Conservation (phyloP, 202 grass and related monocot genomes). For the Saccharum hybrid region DNA sequence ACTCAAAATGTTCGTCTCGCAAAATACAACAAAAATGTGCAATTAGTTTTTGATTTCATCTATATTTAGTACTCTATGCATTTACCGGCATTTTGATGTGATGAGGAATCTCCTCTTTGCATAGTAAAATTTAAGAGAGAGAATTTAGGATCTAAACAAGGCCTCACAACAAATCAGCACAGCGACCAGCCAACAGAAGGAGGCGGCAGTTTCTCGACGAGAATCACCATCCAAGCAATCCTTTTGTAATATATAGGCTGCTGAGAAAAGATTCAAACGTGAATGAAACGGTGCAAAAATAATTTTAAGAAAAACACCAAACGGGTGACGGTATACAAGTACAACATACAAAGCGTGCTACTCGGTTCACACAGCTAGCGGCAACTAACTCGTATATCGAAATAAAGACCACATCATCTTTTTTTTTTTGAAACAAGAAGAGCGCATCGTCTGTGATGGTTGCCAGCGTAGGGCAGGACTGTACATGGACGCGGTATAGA, state of each 20-base stretch:
- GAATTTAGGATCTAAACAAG: no score
- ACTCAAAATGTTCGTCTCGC: no score
- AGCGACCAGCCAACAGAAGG: no score
- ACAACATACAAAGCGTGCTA: not conserved
- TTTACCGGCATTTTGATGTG: no score
- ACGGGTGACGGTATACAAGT: not conserved
- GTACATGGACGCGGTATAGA: conserved; percentile 33
- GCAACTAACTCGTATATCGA: not conserved
- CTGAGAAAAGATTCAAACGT: not conserved
- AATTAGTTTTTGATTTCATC: no score
- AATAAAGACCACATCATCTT: not conserved
- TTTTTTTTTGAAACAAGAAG: no score
- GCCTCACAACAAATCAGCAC: no score
- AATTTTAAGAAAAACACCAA: not conserved
- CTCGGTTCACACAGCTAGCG: not conserved
- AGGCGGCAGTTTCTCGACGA: not conserved
- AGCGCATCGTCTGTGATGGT: not conserved
- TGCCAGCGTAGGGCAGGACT: conserved; percentile 20
- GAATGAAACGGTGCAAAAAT: not conserved
- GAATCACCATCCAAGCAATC: not conserved
- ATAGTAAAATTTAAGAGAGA: no score
- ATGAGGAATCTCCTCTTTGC: no score
- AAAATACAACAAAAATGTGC: no score
- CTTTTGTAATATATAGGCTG: no score
- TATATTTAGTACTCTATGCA: no score